Percentiles rank a stretch among this genome's conserved stretches.
Evolutionary conservation across 192 early-diverging fungal species (phyloP).

Genomic region (Cetraspora pellucida): DNA sequence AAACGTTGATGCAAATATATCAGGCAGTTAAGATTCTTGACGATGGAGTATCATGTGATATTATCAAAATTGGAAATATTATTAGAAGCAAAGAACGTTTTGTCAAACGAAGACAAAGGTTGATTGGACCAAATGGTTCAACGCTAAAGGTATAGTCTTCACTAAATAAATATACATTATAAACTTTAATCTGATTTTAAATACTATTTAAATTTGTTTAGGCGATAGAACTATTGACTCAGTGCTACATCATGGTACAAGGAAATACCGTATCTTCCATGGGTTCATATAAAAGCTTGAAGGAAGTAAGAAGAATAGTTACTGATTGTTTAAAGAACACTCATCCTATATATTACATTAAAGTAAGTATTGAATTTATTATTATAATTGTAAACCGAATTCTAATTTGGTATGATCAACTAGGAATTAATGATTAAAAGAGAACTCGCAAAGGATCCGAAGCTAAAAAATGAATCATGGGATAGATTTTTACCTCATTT

Average conservation of each 20-base stretch:
- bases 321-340: conserved; percentile 98
- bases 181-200: background rate
- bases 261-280: conserved; percentile 95
- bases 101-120: conserved; percentile 91
- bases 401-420: background rate
- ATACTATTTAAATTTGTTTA: conserved; percentile 27
- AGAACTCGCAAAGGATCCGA: conserved; percentile 95
- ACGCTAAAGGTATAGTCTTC: conserved; percentile 72
- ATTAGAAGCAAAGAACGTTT: conserved; percentile 96
- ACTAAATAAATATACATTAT: background rate
- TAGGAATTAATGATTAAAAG: conserved; percentile 98
- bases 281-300: conserved; percentile 89
- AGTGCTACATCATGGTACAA: conserved; percentile 97
- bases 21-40: conserved; percentile 87
- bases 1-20: background rate
- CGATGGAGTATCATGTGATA: conserved; percentile 90
- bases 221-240: conserved; percentile 94
- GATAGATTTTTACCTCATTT: conserved; percentile 97
- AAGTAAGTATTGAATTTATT: conserved; percentile 49
- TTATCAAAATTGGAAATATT: conserved; percentile 97
- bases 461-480: conserved; percentile 92
- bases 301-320: conserved; percentile 86
- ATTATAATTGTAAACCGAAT: background rate
- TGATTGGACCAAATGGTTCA: conserved; percentile 94
- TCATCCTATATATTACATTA: conserved; percentile 99